phyloP scores from a whole-genome alignment of 371 early-diverging fungal genomes.

The Smittium mucronatum region DNA sequence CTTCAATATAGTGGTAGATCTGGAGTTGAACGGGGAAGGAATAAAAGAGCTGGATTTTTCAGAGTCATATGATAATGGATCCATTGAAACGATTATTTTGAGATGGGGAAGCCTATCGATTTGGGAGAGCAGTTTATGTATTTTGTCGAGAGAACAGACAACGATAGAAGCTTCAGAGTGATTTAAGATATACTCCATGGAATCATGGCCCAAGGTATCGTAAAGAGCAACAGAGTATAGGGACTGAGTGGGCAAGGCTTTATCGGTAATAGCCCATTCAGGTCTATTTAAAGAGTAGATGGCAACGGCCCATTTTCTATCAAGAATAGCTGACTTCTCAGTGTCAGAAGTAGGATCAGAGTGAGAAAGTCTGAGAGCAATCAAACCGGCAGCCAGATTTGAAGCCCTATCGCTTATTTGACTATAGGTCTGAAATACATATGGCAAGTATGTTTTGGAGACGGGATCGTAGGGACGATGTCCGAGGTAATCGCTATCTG shows the following conservation, averaged over 20 bases:
- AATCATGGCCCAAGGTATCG: constrained; percentile 69
- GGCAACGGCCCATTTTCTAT: constrained; percentile 34
- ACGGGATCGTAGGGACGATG: constrained; percentile 34
- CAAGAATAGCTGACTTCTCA: neutral
- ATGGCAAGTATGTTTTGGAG: constrained; percentile 35
- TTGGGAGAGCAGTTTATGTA: constrained; percentile 48
- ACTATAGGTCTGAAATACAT: constrained; percentile 46
- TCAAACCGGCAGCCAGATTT: constrained; percentile 46
- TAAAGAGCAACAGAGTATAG: constrained; percentile 72
- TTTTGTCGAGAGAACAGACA: constrained; percentile 70
- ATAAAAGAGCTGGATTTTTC: neutral
- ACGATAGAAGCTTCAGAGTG: constrained; percentile 56
- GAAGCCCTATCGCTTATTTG: constrained; percentile 40
- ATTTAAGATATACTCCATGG: constrained; percentile 62
- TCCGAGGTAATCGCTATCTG: constrained; percentile 32
- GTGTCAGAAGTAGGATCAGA: neutral
- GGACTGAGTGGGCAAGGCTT: constrained; percentile 49
- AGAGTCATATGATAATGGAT: constrained; percentile 34
- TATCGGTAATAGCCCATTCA: constrained; percentile 85
- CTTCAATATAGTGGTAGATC: constrained; percentile 28
- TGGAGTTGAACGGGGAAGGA: constrained; percentile 22
- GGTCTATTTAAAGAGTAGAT: constrained; percentile 74
- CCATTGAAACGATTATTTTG: constrained; percentile 63
- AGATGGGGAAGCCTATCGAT: constrained; percentile 41
- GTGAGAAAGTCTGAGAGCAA: constrained; percentile 17